Conservation (phyloP, 305 asterid species). For the Fraxinus greggii region DNA sequence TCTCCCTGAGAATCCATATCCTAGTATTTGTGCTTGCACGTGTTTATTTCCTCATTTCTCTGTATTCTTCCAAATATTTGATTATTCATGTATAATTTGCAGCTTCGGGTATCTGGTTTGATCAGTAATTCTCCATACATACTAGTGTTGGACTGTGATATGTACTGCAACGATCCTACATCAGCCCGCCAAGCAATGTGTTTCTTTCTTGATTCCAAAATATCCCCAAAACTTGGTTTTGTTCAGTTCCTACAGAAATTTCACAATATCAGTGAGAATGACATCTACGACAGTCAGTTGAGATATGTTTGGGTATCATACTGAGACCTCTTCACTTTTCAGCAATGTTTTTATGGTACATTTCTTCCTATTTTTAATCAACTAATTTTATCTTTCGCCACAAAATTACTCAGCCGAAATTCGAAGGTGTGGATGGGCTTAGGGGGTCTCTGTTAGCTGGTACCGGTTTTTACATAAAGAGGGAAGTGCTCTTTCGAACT, state of each 20-base stretch:
- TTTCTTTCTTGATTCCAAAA: slow-evolving; percentile 50
- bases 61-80: background rate
- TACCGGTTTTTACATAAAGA: slow-evolving; percentile 55
- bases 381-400: background rate
- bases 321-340: background rate
- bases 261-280: slow-evolving; percentile 42
- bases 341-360: background rate
- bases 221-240: slow-evolving; percentile 48
- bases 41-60: background rate
- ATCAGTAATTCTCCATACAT: slow-evolving; percentile 73
- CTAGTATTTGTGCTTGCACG: background rate
- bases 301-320: slow-evolving; percentile 40
- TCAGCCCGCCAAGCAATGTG: slow-evolving; percentile 81
- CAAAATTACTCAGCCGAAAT: background rate
- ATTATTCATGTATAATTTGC: slow-evolving; percentile 12
- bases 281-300: slow-evolving; percentile 50
- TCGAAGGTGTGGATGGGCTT: slow-evolving; percentile 44
- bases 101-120: slow-evolving; percentile 60
- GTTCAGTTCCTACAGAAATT: slow-evolving; percentile 72
- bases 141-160: slow-evolving; percentile 64
- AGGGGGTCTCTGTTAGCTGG: slow-evolving; percentile 56
- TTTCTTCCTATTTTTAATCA: background rate
- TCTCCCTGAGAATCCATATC: background rate
- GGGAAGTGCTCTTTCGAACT: slow-evolving; percentile 48
- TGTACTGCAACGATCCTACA: slow-evolving; percentile 58